A percentile compares a stretch with the other conserved stretches of the same genome.
These are phyloP conservation scores for Penicillium lagena DNA, from an alignment of 495 filamentous ascomycete species.

Conservation along the genomic window DNA sequence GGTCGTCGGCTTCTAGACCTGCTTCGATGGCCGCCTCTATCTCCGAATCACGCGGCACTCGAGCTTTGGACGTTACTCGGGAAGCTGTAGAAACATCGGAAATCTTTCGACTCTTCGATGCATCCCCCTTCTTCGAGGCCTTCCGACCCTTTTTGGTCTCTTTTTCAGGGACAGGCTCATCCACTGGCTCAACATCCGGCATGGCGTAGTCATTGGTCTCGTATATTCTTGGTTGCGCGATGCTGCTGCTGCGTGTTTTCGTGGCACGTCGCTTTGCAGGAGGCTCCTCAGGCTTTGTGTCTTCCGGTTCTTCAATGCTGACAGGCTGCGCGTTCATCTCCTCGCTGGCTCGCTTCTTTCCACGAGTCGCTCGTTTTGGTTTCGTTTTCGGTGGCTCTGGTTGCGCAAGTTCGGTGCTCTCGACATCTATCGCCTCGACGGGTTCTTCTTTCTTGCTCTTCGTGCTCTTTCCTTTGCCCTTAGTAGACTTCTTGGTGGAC, in stretches of 20 bases:
- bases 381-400: constrained; percentile 32
- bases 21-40: constrained; percentile 63
- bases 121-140: constrained; percentile 29
- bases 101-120: constrained; percentile 44
- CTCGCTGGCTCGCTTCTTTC: constrained; percentile 63
- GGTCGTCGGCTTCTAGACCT: constrained; percentile 43
- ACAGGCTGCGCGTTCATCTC: constrained; percentile 28
- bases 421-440: constrained; percentile 37
- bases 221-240: constrained; percentile 16
- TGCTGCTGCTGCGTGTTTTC: constrained; percentile 40
- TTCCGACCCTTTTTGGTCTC: constrained; percentile 33
- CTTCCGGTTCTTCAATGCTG: constrained; percentile 31
- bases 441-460: constrained; percentile 56
- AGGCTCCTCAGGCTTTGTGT: constrained; percentile 41
- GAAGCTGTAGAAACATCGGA: constrained; percentile 46
- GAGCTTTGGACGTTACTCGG: constrained; percentile 28
- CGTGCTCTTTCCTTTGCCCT: constrained; percentile 28
- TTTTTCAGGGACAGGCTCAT: constrained; percentile 15
- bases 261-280: constrained; percentile 62
- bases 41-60: constrained; percentile 53
- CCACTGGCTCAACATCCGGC: constrained; percentile 15
- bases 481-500: constrained; percentile 41
- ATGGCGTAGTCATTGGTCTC: constrained; percentile 13
- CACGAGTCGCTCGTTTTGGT: constrained; percentile 34
- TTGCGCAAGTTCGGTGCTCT: constrained; percentile 16